phyloP scores from a whole-genome alignment of 306 rosid genomes.

The Macrotyloma uniflorum region DNA sequence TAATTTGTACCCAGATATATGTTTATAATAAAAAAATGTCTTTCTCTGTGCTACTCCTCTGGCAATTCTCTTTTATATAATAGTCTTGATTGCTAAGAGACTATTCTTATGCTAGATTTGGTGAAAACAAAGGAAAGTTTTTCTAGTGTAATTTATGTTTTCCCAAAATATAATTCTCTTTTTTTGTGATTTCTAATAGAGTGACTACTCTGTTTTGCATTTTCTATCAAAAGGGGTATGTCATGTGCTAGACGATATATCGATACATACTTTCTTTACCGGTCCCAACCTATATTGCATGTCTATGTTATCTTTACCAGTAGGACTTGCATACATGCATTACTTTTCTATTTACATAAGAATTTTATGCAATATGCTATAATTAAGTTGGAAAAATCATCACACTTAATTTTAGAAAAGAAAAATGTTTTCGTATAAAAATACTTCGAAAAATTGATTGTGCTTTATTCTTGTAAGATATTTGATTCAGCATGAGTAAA shows the following conservation, averaged over 20 bases:
- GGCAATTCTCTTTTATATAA: neutral
- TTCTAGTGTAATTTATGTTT: neutral
- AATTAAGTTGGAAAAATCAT: neutral
- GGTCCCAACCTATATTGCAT: neutral
- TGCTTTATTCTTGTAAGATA: conserved; percentile 1
- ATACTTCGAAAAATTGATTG: too few species aligned
- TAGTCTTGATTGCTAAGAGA: neutral
- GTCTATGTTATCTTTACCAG: neutral
- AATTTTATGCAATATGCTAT: neutral
- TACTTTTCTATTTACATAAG: neutral
- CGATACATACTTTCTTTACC: neutral
- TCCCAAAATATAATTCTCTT: neutral
- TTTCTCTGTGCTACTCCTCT: neutral
- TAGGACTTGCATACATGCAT: neutral
- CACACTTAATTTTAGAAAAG: neutral
- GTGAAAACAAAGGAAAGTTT: neutral
- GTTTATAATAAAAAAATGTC: neutral
- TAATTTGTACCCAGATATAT: neutral
- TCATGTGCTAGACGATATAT: too few species aligned
- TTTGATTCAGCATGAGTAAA: neutral
- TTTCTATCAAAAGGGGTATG: neutral
- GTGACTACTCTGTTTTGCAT: neutral
- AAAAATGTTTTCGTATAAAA: too few species aligned
- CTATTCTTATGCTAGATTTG: neutral
- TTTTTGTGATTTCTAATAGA: neutral